Base-by-base conservation (phyloP, 495 filamentous ascomycete genomes). In the Bacidia rubella region DNA sequence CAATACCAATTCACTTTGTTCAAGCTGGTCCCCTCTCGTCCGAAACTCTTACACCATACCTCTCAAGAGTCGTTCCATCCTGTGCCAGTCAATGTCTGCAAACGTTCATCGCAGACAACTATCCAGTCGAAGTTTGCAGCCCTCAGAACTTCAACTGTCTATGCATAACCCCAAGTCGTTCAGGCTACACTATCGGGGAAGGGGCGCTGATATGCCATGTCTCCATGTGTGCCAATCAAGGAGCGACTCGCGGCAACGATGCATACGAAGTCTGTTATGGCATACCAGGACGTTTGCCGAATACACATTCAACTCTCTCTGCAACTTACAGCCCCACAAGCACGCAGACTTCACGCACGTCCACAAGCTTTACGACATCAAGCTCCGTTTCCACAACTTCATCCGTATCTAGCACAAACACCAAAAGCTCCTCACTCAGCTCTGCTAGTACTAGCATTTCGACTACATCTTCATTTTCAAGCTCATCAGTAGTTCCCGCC, bases 171-270 rank as follows among this genome's bases (percentile, higher is more conserved):
- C 69, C 69, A 43, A 82, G 76, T n/a, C 62, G 58, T 11, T 74
- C 73, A 52, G 81, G 80, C 26, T 81, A 81, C 52, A 86, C 84
- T 0, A 51, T 90, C 45, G 83, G 83, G 11, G 84, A 87, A 63
- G 81, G 72, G 5, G 80, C 76, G 9, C 61, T 85, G 51, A 73
- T 75, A 53, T 89, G 85, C 61, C 71, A 80, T 11, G 63, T 74
- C 44, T 72, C 74, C 1, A 47, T 56, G 21, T 78, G 75, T 46
- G 40, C 53, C 27, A 46, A 38, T 17, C 45, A 52, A 21, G 17
- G 53, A 23, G 25, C 49, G 11, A 22, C 29, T 19, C 11, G 46
- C 20, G 23, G 19, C 10, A 5, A 39, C 22, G 11, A 25, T 10
- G 55, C 54, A n/a, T 62, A 62, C 32, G 27, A 55, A 4, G 38